These are phyloP conservation scores for Solanum verrucosum DNA, from an alignment of 257 asterid species.

Conservation along the genomic window DNA sequence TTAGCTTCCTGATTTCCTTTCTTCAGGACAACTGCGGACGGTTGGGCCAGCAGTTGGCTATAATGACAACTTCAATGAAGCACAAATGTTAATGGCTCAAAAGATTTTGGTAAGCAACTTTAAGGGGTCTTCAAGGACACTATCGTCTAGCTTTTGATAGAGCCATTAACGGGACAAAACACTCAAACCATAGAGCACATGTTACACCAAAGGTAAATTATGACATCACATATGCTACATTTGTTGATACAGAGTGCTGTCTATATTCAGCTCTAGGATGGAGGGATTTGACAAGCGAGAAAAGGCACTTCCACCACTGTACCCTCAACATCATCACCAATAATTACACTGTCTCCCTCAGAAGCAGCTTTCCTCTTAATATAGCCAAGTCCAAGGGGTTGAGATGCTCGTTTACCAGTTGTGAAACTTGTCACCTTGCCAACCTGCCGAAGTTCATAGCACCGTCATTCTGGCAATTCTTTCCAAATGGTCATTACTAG, in stretches of 20 bases:
- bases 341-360: constrained; percentile 54
- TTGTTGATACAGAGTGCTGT: neutral
- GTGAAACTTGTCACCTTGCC: constrained; percentile 86
- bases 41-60: neutral
- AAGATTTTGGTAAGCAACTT: neutral
- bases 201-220: neutral
- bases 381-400: constrained; percentile 85
- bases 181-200: neutral
- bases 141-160: neutral
- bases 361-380: constrained; percentile 67
- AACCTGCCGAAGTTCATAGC: constrained; percentile 39
- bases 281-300: constrained; percentile 48
- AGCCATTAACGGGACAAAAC: neutral
- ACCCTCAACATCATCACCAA: constrained; percentile 58
- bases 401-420: constrained; percentile 39
- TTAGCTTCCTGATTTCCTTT: neutral
- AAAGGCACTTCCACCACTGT: constrained; percentile 78
- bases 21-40: neutral
- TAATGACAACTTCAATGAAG: neutral
- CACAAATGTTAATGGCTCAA: neutral
- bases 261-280: constrained; percentile 11
- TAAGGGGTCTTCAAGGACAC: neutral
- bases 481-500: neutral
- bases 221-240: neutral
- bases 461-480: neutral